These are phyloP conservation scores for Scleromitrula shiraiana DNA, from an alignment of 2,329 filamentous ascomycete genomes.

Conservation along the genomic window DNA sequence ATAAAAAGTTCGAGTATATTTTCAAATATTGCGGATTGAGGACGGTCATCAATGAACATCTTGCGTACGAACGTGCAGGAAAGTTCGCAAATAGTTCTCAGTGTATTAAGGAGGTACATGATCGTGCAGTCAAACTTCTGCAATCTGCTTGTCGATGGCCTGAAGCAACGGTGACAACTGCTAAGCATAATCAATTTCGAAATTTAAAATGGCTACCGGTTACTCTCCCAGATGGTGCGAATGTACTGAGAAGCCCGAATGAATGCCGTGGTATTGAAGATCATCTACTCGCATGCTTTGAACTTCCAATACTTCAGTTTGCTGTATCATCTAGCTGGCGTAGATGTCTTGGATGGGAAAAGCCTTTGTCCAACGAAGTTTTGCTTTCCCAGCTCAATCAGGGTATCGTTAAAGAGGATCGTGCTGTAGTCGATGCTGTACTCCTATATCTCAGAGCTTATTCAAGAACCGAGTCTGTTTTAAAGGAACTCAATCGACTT, in stretches of 20 bases:
- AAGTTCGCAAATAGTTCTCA: conserved; percentile 12
- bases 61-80: conserved; percentile 12
- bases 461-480: conserved; percentile 1
- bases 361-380: conserved; percentile 9
- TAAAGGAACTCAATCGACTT: conserved; percentile 7
- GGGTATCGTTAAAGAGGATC: conserved; percentile 11
- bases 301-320: conserved; percentile 14
- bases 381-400: conserved; percentile 17
- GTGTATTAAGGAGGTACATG: conserved; percentile 1
- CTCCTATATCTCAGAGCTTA: conserved; percentile 15
- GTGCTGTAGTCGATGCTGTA: conserved; percentile 15
- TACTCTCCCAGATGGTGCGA: neutral
- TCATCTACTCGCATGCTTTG: conserved; percentile 12
- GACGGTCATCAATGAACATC: conserved; percentile 14
- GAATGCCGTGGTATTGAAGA: conserved; percentile 17
- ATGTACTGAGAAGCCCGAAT: conserved; percentile 8
- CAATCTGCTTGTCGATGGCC: conserved; percentile 10
- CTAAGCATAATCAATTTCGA: conserved; percentile 4
- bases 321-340: conserved; percentile 13
- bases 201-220: conserved; percentile 18
- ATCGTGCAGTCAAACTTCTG: conserved; percentile 9
- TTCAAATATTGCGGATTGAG: conserved; percentile 21
- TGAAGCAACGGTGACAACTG: neutral
- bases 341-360: conserved; percentile 17
- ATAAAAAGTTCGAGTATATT: conserved; percentile 10